Evolutionary conservation across 805 yeast genomes (phyloP).

Genomic region (Maudiozyma saulgeensis): DNA sequence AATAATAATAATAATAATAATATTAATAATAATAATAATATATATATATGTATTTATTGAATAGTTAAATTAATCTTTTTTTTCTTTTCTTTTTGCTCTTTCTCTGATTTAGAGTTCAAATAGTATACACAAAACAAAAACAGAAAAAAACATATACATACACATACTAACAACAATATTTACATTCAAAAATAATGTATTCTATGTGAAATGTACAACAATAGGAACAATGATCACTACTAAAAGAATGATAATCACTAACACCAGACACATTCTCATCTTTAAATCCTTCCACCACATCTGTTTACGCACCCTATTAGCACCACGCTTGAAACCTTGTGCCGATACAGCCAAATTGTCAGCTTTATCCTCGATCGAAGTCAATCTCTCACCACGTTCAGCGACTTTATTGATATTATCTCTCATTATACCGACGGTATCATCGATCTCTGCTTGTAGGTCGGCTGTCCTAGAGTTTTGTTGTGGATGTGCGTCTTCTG

Average conservation of each 20-base stretch:
- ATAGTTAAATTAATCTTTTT: neutral
- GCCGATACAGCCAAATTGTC: conserved; percentile 88
- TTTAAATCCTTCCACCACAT: conserved; percentile 99
- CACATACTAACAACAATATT: too few species aligned
- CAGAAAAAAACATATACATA: too few species aligned
- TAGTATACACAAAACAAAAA: neutral
- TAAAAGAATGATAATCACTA: conserved; percentile 68
- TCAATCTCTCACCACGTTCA: conserved; percentile 85
- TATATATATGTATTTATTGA: neutral
- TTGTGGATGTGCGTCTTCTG: conserved; percentile 31
- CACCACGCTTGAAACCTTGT: conserved; percentile 91
- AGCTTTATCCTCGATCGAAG: conserved; percentile 85
- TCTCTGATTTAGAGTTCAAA: neutral
- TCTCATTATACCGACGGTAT: conserved; percentile 95
- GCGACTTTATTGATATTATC: conserved; percentile 94
- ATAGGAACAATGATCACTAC: conserved; percentile 88
- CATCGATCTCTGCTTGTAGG: conserved; percentile 86
- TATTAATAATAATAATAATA: neutral
- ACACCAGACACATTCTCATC: conserved; percentile 83
- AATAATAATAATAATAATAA: neutral
- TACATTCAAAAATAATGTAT: neutral
- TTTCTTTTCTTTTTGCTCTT: neutral
- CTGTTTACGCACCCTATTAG: conserved; percentile 93
- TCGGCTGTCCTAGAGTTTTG: conserved; percentile 57
- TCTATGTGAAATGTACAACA: conserved; percentile 68